Conservation (phyloP, 1,284 basidiomycete species). For the Fomitopsis betulina region DNA sequence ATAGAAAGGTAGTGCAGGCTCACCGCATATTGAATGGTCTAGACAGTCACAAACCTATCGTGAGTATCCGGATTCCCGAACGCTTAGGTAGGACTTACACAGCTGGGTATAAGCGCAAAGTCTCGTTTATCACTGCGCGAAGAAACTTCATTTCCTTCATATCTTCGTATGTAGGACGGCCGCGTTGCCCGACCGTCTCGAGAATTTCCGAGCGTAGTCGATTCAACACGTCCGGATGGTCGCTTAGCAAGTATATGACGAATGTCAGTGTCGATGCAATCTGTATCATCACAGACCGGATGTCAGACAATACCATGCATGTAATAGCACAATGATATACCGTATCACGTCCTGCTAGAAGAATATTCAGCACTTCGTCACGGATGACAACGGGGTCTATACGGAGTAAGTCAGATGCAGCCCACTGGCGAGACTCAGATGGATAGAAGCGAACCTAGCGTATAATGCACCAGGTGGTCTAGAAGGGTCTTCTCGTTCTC, state of each 20-base stretch:
- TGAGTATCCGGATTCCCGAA: not conserved
- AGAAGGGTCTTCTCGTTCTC: constrained; percentile 30
- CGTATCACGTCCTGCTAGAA: constrained; percentile 38
- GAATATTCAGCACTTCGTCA: constrained; percentile 37
- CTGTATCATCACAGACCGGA: constrained; percentile 12
- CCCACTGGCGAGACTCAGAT: not conserved
- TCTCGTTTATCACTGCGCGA: too few species aligned
- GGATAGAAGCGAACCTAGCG: constrained; percentile 17
- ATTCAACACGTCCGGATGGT: constrained; percentile 31
- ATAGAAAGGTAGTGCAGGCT: not conserved
- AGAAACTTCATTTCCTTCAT: too few species aligned
- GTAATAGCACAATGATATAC: constrained; percentile 16
- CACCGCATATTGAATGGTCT: constrained; percentile 26
- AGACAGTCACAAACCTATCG: constrained; percentile 10
- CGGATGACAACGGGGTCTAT: constrained; percentile 23
- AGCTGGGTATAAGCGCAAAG: not conserved
- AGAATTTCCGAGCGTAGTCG: constrained; percentile 40
- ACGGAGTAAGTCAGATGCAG: not conserved
- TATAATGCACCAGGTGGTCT: constrained; percentile 34
- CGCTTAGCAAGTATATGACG: constrained; percentile 36
- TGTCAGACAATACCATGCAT: not conserved
- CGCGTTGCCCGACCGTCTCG: constrained; percentile 27
- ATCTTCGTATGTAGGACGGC: constrained; percentile 35
- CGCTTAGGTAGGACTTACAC: constrained; percentile 24
- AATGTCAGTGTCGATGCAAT: constrained; percentile 35